phyloP scores from a whole-genome alignment of 805 yeast species.

The Ogataea degrootiae region DNA sequence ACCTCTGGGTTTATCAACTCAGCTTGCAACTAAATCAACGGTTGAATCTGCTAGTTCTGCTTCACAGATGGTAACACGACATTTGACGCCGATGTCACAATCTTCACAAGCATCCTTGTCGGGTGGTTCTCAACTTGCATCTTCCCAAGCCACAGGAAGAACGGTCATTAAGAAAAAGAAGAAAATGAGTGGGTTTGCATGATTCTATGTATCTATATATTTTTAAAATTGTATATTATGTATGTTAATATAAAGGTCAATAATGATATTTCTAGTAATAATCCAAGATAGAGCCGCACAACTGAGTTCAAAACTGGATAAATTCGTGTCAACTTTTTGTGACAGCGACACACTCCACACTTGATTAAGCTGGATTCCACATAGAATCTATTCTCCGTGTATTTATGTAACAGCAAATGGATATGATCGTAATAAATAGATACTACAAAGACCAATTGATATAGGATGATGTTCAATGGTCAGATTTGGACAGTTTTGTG shows the following conservation, averaged over 20 bases:
- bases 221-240: not conserved
- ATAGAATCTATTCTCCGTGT: too few species aligned
- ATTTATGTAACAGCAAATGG: not conserved
- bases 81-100: too few species aligned
- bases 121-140: not conserved
- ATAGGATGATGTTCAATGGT: not conserved
- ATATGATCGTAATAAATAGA: not conserved
- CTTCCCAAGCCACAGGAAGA: slow-evolving; percentile 4
- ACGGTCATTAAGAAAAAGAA: slow-evolving; percentile 7
- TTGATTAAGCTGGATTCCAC: too few species aligned
- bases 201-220: not conserved
- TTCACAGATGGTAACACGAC: not conserved
- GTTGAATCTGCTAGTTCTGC: not conserved
- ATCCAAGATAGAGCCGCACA: too few species aligned
- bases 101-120: not conserved
- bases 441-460: not conserved
- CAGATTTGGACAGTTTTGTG: slow-evolving; percentile 1
- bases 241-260: slow-evolving; percentile 1
- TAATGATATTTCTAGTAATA: not conserved
- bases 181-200: slow-evolving; percentile 15
- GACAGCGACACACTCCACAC: too few species aligned
- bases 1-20: not conserved
- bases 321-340: too few species aligned
- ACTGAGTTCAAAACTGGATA: too few species aligned
- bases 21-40: not conserved